Evolutionary conservation across 768 basidiomycete species (phyloP).

Genomic region (Mycena crocata): DNA sequence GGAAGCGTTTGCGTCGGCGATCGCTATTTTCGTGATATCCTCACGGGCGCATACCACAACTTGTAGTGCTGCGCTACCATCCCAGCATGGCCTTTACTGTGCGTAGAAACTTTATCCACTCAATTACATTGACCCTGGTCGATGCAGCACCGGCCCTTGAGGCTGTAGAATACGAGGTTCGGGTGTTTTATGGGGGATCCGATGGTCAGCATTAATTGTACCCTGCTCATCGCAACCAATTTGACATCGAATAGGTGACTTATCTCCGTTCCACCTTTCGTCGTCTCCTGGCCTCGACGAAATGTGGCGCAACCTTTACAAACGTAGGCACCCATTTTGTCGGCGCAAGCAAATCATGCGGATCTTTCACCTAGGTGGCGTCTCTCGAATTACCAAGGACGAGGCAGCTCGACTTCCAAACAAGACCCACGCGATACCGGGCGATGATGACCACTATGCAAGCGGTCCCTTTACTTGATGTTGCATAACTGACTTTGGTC

Average conservation of each 20-base stretch:
- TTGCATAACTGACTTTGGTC: not conserved
- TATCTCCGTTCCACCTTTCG: constrained; percentile 26
- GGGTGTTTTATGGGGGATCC: not conserved
- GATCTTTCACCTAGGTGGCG: not conserved
- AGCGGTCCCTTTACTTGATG: not conserved
- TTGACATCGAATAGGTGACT: constrained; percentile 12
- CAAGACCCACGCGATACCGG: constrained; percentile 10
- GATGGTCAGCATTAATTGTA: not conserved
- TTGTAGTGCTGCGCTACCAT: not conserved
- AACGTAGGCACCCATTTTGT: not conserved
- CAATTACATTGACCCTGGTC: not conserved
- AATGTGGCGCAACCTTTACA: constrained; percentile 2
- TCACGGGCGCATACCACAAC: not conserved
- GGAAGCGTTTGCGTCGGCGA: not conserved
- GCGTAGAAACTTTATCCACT: not conserved
- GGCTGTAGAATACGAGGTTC: not conserved
- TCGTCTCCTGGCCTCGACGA: constrained; percentile 14
- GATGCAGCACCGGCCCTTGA: not conserved
- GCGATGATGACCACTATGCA: constrained; percentile 17
- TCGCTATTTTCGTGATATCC: not conserved
- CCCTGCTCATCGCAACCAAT: not conserved
- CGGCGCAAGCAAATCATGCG: not conserved
- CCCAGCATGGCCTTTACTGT: not conserved
- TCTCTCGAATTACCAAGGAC: constrained; percentile 9
- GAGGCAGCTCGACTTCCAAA: constrained; percentile 7